Conservation (phyloP, 1,284 basidiomycete genomes). For the Cutaneotrichosporon cutaneum region DNA sequence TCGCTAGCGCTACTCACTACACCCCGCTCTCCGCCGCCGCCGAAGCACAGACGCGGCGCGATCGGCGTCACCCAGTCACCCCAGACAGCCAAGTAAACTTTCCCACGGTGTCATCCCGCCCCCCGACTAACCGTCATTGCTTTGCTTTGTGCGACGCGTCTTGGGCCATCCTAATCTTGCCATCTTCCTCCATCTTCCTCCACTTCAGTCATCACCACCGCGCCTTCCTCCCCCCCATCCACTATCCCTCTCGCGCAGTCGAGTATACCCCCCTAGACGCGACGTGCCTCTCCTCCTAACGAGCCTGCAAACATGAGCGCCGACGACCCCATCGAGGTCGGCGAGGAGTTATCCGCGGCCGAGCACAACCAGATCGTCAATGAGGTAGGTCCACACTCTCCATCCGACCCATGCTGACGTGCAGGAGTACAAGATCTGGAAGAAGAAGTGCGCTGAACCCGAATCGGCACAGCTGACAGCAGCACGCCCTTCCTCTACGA, state of each 20-base stretch:
- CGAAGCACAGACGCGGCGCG: neutral
- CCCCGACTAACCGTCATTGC: neutral
- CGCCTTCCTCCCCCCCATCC: neutral
- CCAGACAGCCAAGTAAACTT: neutral
- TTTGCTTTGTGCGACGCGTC: conserved; percentile 7
- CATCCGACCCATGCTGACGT: conserved; percentile 14
- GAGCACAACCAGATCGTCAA: conserved; percentile 85
- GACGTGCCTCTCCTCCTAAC: neutral
- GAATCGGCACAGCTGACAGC: conserved; percentile 3
- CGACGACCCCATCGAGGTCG: conserved; percentile 51
- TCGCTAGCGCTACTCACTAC: neutral
- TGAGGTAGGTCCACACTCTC: conserved; percentile 62
- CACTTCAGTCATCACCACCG: too few relatives aligned
- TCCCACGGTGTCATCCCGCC: conserved; percentile 2
- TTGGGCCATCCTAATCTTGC: neutral
- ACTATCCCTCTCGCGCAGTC: neutral
- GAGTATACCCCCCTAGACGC: neutral
- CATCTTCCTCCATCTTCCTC: too few relatives aligned
- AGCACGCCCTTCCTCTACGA: conserved; percentile 92
- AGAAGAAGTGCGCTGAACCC: conserved; percentile 66
- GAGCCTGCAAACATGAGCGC: conserved; percentile 15
- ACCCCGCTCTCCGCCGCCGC: neutral
- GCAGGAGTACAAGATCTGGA: conserved; percentile 61
- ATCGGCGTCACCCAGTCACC: neutral
- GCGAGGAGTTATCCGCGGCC: conserved; percentile 59